Conservation (phyloP, 805 yeast species). For the Metschnikowia reukaufii region DNA sequence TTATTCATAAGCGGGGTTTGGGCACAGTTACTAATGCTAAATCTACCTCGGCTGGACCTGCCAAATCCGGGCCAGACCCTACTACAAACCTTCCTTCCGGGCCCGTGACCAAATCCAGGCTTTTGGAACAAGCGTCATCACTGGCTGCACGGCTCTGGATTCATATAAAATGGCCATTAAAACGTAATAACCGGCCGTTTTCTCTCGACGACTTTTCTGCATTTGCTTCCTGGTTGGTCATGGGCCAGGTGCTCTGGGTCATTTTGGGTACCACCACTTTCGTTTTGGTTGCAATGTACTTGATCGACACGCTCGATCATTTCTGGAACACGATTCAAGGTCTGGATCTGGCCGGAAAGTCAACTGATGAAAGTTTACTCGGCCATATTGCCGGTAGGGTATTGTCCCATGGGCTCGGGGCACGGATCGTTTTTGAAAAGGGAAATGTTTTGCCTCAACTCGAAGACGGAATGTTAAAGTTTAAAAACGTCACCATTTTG, state of each 20-base stretch:
- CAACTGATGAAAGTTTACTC: conserved; percentile 27
- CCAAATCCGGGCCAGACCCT: not conserved
- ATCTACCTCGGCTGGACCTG: not conserved
- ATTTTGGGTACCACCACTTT: conserved; percentile 59
- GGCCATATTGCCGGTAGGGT: conserved; percentile 36
- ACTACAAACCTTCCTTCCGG: not conserved
- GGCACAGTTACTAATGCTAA: not conserved
- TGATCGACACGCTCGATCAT: conserved; percentile 38
- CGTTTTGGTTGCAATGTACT: conserved; percentile 46
- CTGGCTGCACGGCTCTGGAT: conserved; percentile 33
- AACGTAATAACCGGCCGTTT: conserved; percentile 49
- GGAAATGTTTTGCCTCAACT: conserved; percentile 43
- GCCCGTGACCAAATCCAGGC: conserved; percentile 14
- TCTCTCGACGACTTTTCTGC: conserved; percentile 54
- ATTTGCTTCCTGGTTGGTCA: conserved; percentile 54
- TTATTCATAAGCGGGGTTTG: not conserved
- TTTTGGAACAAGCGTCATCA: conserved; percentile 32
- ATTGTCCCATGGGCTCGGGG: conserved; percentile 41
- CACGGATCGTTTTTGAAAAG: conserved; percentile 37
- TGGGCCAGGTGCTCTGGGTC: conserved; percentile 58
- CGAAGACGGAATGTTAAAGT: conserved; percentile 50
- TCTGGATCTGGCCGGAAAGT: conserved; percentile 14
- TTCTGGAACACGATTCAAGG: conserved; percentile 23
- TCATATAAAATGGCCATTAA: conserved; percentile 49
- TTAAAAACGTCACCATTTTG: conserved; percentile 38